A percentile compares a stretch with the other conserved stretches of the same genome.
These are phyloP conservation scores for Castanopsis chinensis DNA, from an alignment of 306 rosid genomes.

Conservation along the genomic window DNA sequence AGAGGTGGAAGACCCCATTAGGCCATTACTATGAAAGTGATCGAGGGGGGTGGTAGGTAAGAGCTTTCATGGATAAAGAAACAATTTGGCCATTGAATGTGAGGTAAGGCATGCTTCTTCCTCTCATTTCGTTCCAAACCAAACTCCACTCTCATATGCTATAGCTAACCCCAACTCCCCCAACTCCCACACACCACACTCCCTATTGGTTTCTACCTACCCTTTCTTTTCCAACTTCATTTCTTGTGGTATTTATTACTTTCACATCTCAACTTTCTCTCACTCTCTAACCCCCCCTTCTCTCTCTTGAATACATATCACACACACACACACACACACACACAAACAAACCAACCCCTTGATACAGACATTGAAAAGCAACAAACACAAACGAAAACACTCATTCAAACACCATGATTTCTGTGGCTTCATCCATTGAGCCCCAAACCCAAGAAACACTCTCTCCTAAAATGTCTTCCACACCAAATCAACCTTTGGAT, in stretches of 20 bases:
- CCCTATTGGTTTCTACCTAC: conserved; percentile 13
- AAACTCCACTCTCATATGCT: conserved; percentile 19
- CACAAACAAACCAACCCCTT: background rate
- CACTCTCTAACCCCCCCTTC: background rate
- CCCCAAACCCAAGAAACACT: conserved; percentile 31
- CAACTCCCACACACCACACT: conserved; percentile 17
- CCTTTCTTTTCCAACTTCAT: background rate
- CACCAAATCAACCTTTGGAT: background rate
- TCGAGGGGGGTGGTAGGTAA: background rate
- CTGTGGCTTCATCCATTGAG: conserved; percentile 47
- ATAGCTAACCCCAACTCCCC: conserved; percentile 25
- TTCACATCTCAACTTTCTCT: background rate
- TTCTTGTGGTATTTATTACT: conserved; percentile 8
- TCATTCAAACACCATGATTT: conserved; percentile 33
- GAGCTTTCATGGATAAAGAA: background rate
- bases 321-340: background rate
- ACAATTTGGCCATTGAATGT: conserved; percentile 10
- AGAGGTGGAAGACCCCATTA: too few relatives aligned
- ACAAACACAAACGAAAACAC: background rate
- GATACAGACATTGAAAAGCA: background rate
- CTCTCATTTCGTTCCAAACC: background rate
- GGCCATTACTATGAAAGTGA: background rate
- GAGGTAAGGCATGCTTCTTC: conserved; percentile 20
- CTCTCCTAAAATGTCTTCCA: conserved; percentile 4
- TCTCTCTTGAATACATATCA: background rate